These are phyloP conservation scores for Candida germanica DNA, from an alignment of 805 yeast species.

Conservation along the genomic window DNA sequence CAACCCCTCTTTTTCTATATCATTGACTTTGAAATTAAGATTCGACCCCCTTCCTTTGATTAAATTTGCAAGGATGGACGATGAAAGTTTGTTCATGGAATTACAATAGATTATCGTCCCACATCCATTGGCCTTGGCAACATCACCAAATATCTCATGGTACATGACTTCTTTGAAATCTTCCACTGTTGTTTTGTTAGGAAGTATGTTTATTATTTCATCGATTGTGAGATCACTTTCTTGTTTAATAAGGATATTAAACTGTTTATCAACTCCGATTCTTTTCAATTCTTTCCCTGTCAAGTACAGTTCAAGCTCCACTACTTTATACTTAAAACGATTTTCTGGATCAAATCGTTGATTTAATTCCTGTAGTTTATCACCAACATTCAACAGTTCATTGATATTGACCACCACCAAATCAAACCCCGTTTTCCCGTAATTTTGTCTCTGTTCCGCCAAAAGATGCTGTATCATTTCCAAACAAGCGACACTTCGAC, in stretches of 20 bases:
- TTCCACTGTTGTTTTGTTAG: conserved; percentile 60
- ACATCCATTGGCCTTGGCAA: conserved; percentile 45
- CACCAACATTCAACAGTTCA: conserved; percentile 17
- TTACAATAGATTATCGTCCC: conserved; percentile 70
- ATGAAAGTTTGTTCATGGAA: conserved; percentile 81
- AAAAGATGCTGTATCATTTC: conserved; percentile 64
- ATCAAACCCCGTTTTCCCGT: conserved; percentile 67
- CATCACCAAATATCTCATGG: conserved; percentile 43
- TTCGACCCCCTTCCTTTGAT: conserved; percentile 84
- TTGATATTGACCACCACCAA: conserved; percentile 51
- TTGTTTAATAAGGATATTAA: conserved; percentile 8
- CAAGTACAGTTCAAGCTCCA: conserved; percentile 1
- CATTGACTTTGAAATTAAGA: conserved; percentile 52
- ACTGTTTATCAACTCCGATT: conserved; percentile 11
- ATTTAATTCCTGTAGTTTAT: conserved; percentile 1
- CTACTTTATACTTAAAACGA: conserved; percentile 4
- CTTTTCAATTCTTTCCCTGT: conserved; percentile 6
- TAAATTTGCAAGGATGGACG: conserved; percentile 70
- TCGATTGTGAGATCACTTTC: conserved; percentile 18
- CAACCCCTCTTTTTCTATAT: conserved; percentile 33
- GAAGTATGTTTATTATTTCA: conserved; percentile 36
- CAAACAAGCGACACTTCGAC: conserved; percentile 62
- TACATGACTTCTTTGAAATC: conserved; percentile 54
- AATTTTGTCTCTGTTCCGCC: conserved; percentile 55
- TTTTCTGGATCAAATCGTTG: too few relatives aligned